These are phyloP conservation scores for Wickerhamiella bombiphila DNA, from an alignment of 805 yeast genomes.

Conservation along the genomic window DNA sequence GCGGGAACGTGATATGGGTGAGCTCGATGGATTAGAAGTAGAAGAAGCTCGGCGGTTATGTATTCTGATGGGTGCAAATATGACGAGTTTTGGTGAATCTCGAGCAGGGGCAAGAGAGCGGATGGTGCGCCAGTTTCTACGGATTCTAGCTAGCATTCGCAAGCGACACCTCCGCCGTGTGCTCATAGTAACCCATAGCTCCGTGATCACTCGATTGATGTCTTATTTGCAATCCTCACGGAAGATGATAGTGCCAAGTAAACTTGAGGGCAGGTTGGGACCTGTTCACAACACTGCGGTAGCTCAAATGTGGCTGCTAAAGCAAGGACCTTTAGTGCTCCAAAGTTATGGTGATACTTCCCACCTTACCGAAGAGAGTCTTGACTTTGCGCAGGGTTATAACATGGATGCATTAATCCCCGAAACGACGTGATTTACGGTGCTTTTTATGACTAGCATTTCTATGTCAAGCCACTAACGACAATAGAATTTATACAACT, in stretches of 20 bases:
- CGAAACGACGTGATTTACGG: no score
- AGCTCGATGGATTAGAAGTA: slow-evolving; percentile 59
- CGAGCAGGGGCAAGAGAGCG: slow-evolving; percentile 18
- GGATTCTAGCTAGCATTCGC: slow-evolving; percentile 1
- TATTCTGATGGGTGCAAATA: slow-evolving; percentile 39
- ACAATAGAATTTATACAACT: background rate
- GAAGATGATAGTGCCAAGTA: background rate
- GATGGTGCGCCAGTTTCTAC: background rate
- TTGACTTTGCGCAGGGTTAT: background rate
- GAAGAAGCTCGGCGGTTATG: slow-evolving; percentile 43
- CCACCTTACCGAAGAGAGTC: background rate
- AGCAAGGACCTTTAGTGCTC: slow-evolving; percentile 1
- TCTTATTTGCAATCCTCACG: background rate
- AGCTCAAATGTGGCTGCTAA: background rate
- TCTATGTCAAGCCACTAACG: no score
- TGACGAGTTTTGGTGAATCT: slow-evolving; percentile 54
- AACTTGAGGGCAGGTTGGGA: background rate
- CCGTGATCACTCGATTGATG: slow-evolving; percentile 1
- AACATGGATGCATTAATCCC: slow-evolving; percentile 2
- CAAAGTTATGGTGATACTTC: slow-evolving; percentile 1
- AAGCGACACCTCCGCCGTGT: background rate
- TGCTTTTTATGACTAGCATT: no score
- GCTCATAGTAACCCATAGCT: slow-evolving; percentile 2
- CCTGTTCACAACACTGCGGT: slow-evolving; percentile 1
- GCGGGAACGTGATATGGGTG: slow-evolving; percentile 70